Evolutionary conservation across 768 basidiomycete genomes (phyloP), one percentile per base, ranked within the genome.

Genomic region (Leccinum longicurvipes): DNA sequence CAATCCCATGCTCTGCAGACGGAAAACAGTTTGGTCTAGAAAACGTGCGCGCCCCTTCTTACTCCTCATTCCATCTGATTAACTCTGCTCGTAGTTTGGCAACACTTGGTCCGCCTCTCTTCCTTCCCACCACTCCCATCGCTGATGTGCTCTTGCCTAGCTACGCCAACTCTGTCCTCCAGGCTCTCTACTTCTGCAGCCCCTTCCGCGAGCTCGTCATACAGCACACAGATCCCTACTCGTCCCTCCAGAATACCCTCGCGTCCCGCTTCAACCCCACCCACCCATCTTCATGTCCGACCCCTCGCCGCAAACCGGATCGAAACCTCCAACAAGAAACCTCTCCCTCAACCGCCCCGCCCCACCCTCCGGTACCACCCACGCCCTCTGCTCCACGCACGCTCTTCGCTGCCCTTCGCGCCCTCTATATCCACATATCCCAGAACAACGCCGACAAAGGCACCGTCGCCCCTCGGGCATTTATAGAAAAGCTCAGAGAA

Each of bases 121-220:
- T 34, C 34, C 19, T 29, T 56, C 50, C 44, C 53, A 32, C 60
- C 52, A 12, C 34, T 49, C n/a, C 23, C 44, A 10, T 34, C 44
- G 57, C 65, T 68, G 51, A 70, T 63, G 27, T 49, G 61, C 56
- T 32, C 54, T 53, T 47, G 29, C 12, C 29, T 47, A 94, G 94
- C 75, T 99, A 99, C 73, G 94, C 90, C 76, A 99, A 98, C 74
- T 97, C 96, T n/a, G 93, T 99, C 23, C 80, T 99, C 15, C 96
- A 99, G 72, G 87, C 97, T 0, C 82, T 98, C 53, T 99, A 98
- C 76, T 96, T 95, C 71, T 98, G 94, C 70, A 75, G 82, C 23
- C 95, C 96, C 2, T 98, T 99, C 70, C 83, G 95, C 50, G 89
- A 95, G 49, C 89, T 97, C 55, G 79, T 98, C 62, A 74, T 89